phyloP scores from a whole-genome alignment of 345 rosid genomes.

The Pistacia atlantica region DNA sequence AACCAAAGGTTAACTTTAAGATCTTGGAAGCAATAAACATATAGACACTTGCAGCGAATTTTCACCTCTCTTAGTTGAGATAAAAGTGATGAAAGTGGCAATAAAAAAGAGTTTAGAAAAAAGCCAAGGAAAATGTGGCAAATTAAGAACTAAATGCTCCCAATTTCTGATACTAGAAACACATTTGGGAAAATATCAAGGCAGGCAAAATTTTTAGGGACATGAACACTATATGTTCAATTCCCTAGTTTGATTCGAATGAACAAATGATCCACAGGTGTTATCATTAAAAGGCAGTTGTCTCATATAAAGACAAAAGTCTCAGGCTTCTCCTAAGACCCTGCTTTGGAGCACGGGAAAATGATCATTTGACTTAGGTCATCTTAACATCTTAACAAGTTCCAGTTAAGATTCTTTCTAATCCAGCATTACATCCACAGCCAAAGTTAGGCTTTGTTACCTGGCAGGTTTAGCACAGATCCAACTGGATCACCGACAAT shows the following conservation, averaged over 20 bases:
- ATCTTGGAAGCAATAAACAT: neutral
- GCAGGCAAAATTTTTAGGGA: neutral
- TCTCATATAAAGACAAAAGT: neutral
- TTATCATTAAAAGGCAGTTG: neutral
- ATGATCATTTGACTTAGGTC: neutral
- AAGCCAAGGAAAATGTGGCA: neutral
- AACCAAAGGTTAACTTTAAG: neutral
- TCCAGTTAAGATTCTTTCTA: too few species aligned
- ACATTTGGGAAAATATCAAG: neutral
- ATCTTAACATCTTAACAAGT: neutral
- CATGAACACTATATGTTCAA: neutral
- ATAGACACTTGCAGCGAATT: too few species aligned
- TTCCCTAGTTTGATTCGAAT: neutral
- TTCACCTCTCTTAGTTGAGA: too few species aligned
- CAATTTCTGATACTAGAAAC: neutral
- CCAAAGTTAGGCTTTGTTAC: neutral
- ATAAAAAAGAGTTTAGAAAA: neutral
- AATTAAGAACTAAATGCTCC: neutral
- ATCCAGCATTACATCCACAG: too few species aligned
- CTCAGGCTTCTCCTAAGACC: neutral
- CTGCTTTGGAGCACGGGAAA: neutral
- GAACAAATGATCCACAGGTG: neutral
- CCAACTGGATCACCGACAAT: neutral
- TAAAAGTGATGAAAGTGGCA: too few species aligned
- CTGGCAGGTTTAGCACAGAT: neutral